Base-by-base conservation (phyloP, 306 rosid species). In the Trichosanthes truncata region DNA sequence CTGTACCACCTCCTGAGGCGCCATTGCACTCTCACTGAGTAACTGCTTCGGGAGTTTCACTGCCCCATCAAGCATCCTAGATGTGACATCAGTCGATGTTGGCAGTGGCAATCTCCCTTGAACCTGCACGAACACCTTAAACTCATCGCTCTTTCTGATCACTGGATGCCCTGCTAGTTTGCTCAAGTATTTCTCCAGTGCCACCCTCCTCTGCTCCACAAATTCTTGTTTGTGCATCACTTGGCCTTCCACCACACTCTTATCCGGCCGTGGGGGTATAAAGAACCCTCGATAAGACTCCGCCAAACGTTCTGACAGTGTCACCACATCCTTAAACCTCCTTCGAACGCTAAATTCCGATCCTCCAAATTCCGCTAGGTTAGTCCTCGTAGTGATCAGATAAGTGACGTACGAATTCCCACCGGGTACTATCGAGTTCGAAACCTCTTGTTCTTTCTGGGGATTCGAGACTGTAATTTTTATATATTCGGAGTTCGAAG, bases 201-300 rank as follows among this genome's bases (percentile, higher is more conserved):
- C 93, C 41, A 85, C 83, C 62, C 99, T 88, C 79, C 99, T 88
- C 87, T 93, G 99, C 86, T 95, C 99, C 69, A 95, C 98, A 52
- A 95, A 95, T 79, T 95, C 99, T 74, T 89, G 91, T 79, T 88
- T 95, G 81, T 93, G 97, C 99, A 95, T 95, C 80, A 95, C 97
- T 83, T 95, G 97, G 76, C 97, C 91, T 89, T 95, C 99, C 81
- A 93, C 96, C 20, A 93, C 86, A 83, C 86, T 93, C 93, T 95
- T 95, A 79, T 95, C 99, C 59, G 99, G 99, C 72, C 98, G 78
- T 40, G 91, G 88, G 59, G 98, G 97, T 49, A 95, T 85, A 68
- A 95, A 91, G 31, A 84, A 83, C 10, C 99, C 98, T 12, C 99
- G 84, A 67, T 90, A 95, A 3, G 94, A 80, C 89, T 93, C 99